A percentile compares a stretch with the other conserved stretches of the same genome.
phyloP scores from a whole-genome alignment of 768 basidiomycete species.

The Tephrocybe rancida region DNA sequence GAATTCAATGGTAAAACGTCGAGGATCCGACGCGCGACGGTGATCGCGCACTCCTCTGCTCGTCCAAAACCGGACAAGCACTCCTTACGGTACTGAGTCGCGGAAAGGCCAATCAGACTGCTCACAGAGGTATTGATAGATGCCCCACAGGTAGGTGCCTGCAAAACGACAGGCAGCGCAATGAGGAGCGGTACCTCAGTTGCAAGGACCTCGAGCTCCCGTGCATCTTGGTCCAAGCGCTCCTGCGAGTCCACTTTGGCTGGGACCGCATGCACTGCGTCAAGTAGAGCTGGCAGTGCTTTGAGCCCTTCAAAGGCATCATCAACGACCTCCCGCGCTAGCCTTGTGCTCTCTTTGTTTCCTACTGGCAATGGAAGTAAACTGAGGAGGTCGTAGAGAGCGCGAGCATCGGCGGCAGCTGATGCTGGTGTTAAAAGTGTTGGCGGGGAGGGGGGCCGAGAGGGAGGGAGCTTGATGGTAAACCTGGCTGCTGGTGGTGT shows the following conservation, averaged over 20 bases:
- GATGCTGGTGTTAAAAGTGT: slow-evolving; percentile 35
- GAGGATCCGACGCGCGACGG: slow-evolving; percentile 59
- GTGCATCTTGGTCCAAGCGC: slow-evolving; percentile 30
- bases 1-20: slow-evolving; percentile 44
- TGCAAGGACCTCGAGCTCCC: slow-evolving; percentile 55
- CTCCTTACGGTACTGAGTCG: slow-evolving; percentile 65
- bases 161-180: slow-evolving; percentile 68
- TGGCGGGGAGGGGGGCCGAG: slow-evolving; percentile 70
- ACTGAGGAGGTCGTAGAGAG: slow-evolving; percentile 61
- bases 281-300: slow-evolving; percentile 59
- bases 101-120: slow-evolving; percentile 56
- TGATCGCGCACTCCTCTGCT: slow-evolving; percentile 71
- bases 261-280: slow-evolving; percentile 37
- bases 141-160: slow-evolving; percentile 43
- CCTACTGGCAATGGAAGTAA: slow-evolving; percentile 61
- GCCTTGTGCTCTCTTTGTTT: slow-evolving; percentile 46
- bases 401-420: slow-evolving; percentile 59
- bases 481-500: slow-evolving; percentile 64
- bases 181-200: slow-evolving; percentile 74
- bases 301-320: slow-evolving; percentile 72
- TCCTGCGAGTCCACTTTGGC: slow-evolving; percentile 19
- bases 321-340: slow-evolving; percentile 81
- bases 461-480: slow-evolving; percentile 65
- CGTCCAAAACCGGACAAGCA: slow-evolving; percentile 77
- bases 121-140: slow-evolving; percentile 45